Evolutionary conservation across 192 early-diverging fungal species (phyloP).

Genomic region (Backusella australiensis): DNA sequence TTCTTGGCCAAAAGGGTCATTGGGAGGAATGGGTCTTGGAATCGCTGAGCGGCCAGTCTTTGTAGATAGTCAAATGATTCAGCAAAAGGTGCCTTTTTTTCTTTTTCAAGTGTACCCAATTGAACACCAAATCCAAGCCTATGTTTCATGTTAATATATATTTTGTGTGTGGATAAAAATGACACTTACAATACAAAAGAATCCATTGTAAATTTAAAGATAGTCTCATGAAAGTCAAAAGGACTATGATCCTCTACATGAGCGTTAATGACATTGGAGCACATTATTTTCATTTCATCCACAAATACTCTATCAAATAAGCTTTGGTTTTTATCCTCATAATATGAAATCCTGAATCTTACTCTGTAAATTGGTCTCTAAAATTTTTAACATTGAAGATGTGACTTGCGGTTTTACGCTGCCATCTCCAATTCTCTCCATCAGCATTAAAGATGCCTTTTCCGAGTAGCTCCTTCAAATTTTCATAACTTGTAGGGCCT

Average conservation of each 20-base stretch:
- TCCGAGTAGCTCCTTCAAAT: constrained; percentile 51
- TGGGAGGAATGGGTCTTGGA: constrained; percentile 25
- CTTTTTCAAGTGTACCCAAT: constrained; percentile 37
- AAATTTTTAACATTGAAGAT: constrained; percentile 36
- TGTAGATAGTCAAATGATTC: constrained; percentile 51
- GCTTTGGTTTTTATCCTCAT: neutral
- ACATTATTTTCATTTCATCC: constrained; percentile 24
- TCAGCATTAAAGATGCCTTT: constrained; percentile 69
- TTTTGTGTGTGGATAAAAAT: neutral
- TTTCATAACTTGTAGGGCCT: constrained; percentile 35
- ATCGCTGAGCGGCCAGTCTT: constrained; percentile 25
- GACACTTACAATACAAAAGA: constrained; percentile 32
- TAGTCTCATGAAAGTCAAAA: constrained; percentile 46
- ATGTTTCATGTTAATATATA: neutral
- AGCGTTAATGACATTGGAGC: constrained; percentile 1
- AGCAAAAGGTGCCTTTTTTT: constrained; percentile 45
- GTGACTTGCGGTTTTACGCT: constrained; percentile 49
- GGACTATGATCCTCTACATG: constrained; percentile 21
- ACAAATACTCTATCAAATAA: constrained; percentile 20
- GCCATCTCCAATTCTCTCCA: constrained; percentile 54
- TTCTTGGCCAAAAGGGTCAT: neutral
- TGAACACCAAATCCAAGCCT: constrained; percentile 50
- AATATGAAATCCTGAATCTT: neutral
- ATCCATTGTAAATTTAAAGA: constrained; percentile 46
- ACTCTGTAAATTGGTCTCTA: constrained; percentile 32